These are phyloP conservation scores for Pythium myriotylum DNA, from an alignment of 352 stramenopile species.

Conservation along the genomic window DNA sequence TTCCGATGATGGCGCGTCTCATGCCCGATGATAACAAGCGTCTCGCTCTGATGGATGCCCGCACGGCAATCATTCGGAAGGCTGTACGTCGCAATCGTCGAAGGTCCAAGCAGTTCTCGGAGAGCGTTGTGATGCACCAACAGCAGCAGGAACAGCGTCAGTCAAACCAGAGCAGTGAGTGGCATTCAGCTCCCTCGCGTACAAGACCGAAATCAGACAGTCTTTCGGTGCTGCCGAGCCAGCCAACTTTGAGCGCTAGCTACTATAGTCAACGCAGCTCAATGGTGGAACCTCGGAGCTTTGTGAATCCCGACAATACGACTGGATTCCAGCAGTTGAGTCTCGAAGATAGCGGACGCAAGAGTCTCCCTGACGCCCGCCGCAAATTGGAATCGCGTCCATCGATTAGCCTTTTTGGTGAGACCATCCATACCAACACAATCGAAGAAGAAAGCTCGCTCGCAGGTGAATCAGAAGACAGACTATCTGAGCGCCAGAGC, in stretches of 20 bases:
- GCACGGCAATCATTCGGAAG: conserved; percentile 63
- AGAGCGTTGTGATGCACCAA: conserved; percentile 71
- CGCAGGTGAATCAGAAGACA: conserved; percentile 53
- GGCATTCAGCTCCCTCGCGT: conserved; percentile 5
- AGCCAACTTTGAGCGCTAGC: conserved; percentile 6
- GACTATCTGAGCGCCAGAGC: background rate
- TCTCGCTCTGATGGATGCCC: conserved; percentile 58
- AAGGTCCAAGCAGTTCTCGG: conserved; percentile 82
- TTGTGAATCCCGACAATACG: background rate
- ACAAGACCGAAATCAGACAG: conserved; percentile 31
- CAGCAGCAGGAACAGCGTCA: conserved; percentile 32
- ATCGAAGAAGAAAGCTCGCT: conserved; percentile 69
- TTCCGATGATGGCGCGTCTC: conserved; percentile 72
- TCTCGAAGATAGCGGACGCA: conserved; percentile 6
- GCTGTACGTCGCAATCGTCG: conserved; percentile 60
- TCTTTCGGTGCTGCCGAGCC: conserved; percentile 2
- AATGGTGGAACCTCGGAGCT: conserved; percentile 17
- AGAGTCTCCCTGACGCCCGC: conserved; percentile 43
- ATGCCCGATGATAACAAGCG: conserved; percentile 70
- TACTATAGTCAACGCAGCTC: conserved; percentile 24
- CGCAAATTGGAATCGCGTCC: conserved; percentile 66
- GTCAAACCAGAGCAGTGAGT: conserved; percentile 20
- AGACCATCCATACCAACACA: conserved; percentile 44
- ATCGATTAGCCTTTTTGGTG: conserved; percentile 68
- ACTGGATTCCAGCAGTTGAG: conserved; percentile 4